Evolutionary conservation across 2,329 filamentous ascomycete genomes (phyloP).

Genomic region (Fusarium napiforme): DNA sequence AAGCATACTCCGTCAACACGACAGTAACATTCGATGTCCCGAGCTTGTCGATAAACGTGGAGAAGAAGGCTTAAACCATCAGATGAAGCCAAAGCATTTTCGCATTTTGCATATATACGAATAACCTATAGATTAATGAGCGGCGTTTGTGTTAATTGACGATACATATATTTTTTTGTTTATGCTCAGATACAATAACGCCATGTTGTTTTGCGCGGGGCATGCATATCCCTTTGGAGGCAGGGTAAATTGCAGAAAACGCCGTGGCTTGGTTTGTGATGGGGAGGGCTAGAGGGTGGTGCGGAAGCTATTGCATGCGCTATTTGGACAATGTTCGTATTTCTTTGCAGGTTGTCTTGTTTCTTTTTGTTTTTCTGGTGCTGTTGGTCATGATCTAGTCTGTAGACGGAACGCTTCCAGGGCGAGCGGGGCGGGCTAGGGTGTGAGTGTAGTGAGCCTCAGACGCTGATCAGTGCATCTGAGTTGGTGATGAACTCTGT

Average conservation of each 20-base stretch:
- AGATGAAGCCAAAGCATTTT: background rate
- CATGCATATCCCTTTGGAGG: conserved; percentile 11
- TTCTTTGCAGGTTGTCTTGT: background rate
- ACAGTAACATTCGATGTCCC: conserved; percentile 62
- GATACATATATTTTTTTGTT: background rate
- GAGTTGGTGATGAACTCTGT: conserved; percentile 4
- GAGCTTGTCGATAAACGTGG: conserved; percentile 51
- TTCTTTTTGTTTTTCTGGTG: background rate
- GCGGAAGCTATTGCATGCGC: background rate
- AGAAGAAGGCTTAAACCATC: conserved; percentile 18
- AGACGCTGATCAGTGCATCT: background rate
- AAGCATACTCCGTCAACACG: conserved; percentile 56
- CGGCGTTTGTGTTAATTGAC: conserved; percentile 3
- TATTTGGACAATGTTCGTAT: conserved; percentile 17
- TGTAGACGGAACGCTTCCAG: background rate
- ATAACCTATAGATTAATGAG: conserved; percentile 36
- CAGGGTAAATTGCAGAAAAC: conserved; percentile 8
- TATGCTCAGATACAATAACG: background rate
- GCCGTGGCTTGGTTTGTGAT: conserved; percentile 10
- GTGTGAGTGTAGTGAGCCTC: conserved; percentile 12
- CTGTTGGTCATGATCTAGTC: background rate
- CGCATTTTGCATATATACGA: conserved; percentile 17
- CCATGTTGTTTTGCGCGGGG: conserved; percentile 5
- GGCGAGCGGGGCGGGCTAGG: background rate
- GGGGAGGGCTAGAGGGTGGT: conserved; percentile 13